Base-by-base conservation (phyloP, 2,329 filamentous ascomycete genomes). In the Seiridium unicorne region DNA sequence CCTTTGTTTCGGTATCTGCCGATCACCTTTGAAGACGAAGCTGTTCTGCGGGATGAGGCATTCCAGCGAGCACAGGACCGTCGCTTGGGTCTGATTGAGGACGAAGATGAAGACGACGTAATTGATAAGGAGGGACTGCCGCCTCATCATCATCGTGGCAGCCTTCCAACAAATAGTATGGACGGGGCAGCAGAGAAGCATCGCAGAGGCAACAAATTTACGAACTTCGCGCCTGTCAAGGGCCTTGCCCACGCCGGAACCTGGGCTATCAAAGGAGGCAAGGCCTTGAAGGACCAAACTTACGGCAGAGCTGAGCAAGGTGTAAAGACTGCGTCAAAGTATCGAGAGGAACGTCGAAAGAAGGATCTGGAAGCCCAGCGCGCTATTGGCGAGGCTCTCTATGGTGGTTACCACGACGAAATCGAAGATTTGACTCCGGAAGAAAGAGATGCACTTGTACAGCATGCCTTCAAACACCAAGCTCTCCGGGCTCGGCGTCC, bases 21-120 rank as follows among this genome's bases (percentile, higher is more conserved):
- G 0, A 96, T 98, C 64, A 98, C 94, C 0, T 87, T 98, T 59
- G 95, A 99, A 73, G 95, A 98, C 64, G 94, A 97, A 70, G 95
- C 95, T 3, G 91, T 95, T 0, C 79, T 91, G n/a, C 89, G 94
- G 5, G 95, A 99, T 66, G 87, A 94, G 69, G 91, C 90, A 44
- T 99, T 98, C 71, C 89, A 92, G 66, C 83, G 89, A 51, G 89
- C 89, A 3, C 92, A 96, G 71, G 87, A 89, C 60, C 81, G 81
- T 31, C 88, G 89, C 7, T 84, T 93, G 60, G 88, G 89, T 0
- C 73, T 91, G 5, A 63, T 79, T 0, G 77, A 84, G 0, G 81
- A 84, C 9, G 80, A 82, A 3, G 80, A 82, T 3, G 80, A 84
- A 2, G 78, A 78, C 4, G 70, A 73, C 18, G 77, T 78, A 53